These are phyloP conservation scores for Pelargonium myrrhifolium DNA, from an alignment of 441 rosid genomes.

Conservation along the genomic window DNA sequence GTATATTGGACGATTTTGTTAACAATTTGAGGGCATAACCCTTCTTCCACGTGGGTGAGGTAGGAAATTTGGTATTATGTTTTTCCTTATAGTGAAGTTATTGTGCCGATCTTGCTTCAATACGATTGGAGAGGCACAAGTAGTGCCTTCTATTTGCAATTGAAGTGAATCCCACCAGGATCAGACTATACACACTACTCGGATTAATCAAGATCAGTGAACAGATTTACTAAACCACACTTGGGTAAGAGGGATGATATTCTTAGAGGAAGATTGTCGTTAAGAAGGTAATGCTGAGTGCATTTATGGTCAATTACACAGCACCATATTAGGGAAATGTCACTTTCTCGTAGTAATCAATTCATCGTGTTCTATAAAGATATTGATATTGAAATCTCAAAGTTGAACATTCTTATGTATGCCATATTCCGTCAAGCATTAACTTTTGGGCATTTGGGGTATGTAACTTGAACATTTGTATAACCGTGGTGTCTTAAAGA, in stretches of 20 bases:
- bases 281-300: background rate
- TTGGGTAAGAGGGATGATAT: too few relatives aligned
- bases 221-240: background rate
- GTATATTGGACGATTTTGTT: too few relatives aligned
- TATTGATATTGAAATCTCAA: background rate
- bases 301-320: background rate
- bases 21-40: too few relatives aligned
- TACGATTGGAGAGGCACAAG: too few relatives aligned
- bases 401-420: background rate
- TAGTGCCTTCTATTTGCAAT: background rate
- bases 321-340: background rate
- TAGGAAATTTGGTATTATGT: too few relatives aligned
- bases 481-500: background rate
- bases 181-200: background rate
- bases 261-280: too few relatives aligned
- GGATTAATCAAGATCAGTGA: background rate
- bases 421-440: background rate
- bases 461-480: background rate
- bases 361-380: background rate
- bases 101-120: too few relatives aligned
- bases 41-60: too few relatives aligned
- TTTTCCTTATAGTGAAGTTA: too few relatives aligned
- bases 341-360: background rate
- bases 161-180: constrained; percentile 1
- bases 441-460: background rate